Base-by-base conservation (phyloP, 176 grass and related monocot species). In the Musa acuminata region DNA sequence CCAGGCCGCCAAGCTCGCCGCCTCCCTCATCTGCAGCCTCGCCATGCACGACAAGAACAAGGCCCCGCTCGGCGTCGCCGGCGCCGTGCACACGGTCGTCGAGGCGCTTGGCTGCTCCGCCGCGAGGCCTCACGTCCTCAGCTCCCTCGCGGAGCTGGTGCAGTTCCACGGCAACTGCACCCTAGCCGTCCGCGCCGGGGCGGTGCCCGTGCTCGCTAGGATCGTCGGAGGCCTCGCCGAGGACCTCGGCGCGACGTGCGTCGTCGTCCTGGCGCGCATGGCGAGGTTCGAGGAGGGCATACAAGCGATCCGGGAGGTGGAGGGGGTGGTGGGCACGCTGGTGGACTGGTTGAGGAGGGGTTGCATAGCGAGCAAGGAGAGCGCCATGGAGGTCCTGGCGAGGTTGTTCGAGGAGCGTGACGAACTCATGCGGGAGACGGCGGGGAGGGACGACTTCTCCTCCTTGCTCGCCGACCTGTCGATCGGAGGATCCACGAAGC, bases 1-100 rank as follows among this genome's bases (percentile, higher is more conserved):
- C 4, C 72, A 60, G 11, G 54, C 26, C 8, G 53, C 53, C 49
- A 29, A 66, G 13, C 25, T 69, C 9, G 52, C 76, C 19, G 76
- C 64, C 76, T 78, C 76, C 25, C 25, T 78, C 9, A 13, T 79
- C 77, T 79, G 77, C 64, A 79, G 77, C 77, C 65, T 79, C 26
- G 77, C 77, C 53, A 70, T 77, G 75, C 57, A 64, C 51, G 77
- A 79, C 77, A 79, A 79, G 52, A 79, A 79, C 77, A 78, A 78
- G 64, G 76, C 52, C 9, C 64, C 64, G 2, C 35, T 77, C 48
- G 74, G 74, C 55, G 74, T 76, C 59, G 57, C 74, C 14, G 74
- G 72, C 25, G 51, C 74, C 74, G 74, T 76, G 10, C 29, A 23
- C 7, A 58, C 59, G n/a, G 48, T 76, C 74, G 29, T 76, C n/a